Evolutionary conservation across 768 basidiomycete species (phyloP), one percentile per base, ranked within the genome.

Genomic region (Phanerochaete carnosa): DNA sequence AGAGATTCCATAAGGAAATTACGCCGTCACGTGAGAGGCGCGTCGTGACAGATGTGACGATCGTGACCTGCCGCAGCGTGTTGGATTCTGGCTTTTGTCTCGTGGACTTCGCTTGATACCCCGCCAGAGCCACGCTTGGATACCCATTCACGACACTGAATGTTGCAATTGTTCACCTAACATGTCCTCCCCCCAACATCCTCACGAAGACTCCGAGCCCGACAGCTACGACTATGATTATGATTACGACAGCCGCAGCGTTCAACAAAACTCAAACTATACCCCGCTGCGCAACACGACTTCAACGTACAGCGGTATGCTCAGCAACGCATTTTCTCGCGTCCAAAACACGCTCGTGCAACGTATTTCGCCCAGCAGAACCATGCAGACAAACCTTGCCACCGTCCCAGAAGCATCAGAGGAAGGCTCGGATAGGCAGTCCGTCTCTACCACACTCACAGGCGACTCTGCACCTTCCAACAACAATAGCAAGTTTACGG

Each of bases 371-470:
- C 57, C 57, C 1, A 49, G 46, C 35, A 46, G 57, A 23, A 49
- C 57, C 12, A 58, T 58, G 50, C 61, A 62, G n/a, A 45, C 61
- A 7, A 49, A 35, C 29, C 45, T 62, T 16, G 56, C 45, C 35
- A 62, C 68, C 9, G 68, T 69, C 4, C 66, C 64, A 0, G 70
- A 71, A 51, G 68, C 64, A 0, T 66, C 68, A 0, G 68, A 69
- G 50, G 68, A 69, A 45, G 63, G 65, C 50, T 65, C 65, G 2
- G 69, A 71, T 23, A 35, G 62, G 28, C 52, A 61, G 6, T 70
- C 70, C 1, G 55, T 67, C 4, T 65, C 65, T 4, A 67, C 50
- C 55, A 62, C 52, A 64, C 64, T 55, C 39, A 54, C 57, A 0
- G 56, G 53, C 23, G 59, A 39, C 15, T 46, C 45, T 15, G 56